A percentile compares a stretch with the other conserved stretches of the same genome.
phyloP scores from a whole-genome alignment of 2,329 filamentous ascomycete species.

The Juglanconis juglandina region DNA sequence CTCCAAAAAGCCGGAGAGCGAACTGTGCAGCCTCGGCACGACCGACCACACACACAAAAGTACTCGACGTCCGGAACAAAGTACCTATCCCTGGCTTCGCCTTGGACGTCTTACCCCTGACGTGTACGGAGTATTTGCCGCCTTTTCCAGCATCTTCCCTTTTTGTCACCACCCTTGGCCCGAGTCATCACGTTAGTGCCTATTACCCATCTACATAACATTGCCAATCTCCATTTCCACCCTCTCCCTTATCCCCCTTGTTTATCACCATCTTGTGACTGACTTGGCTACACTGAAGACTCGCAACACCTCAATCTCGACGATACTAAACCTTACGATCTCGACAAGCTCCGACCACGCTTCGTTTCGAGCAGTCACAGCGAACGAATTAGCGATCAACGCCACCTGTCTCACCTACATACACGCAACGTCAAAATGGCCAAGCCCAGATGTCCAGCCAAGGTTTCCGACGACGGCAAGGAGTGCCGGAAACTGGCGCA shows the following conservation, averaged over 20 bases:
- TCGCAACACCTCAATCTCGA: background rate
- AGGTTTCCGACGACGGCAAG: slow-evolving; percentile 65
- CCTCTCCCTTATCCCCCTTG: background rate
- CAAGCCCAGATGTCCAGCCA: slow-evolving; percentile 81
- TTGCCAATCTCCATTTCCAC: slow-evolving; percentile 15
- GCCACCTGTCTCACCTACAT: background rate
- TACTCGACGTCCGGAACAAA: background rate
- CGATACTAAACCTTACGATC: background rate
- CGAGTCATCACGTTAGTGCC: slow-evolving; percentile 13
- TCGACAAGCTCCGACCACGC: background rate
- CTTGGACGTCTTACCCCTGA: slow-evolving; percentile 6
- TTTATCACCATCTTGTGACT: slow-evolving; percentile 8
- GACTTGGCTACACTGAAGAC: background rate
- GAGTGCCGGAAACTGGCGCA: slow-evolving; percentile 63
- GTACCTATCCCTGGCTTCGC: background rate
- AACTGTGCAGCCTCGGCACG: background rate
- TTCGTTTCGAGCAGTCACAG: background rate
- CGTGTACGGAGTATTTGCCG: slow-evolving; percentile 11
- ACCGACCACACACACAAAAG: background rate
- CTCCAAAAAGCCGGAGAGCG: background rate
- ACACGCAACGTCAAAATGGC: slow-evolving; percentile 45
- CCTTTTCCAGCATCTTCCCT: slow-evolving; percentile 20
- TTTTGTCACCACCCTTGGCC: slow-evolving; percentile 3
- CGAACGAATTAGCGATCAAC: background rate
- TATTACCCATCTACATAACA: slow-evolving; percentile 9